These are phyloP conservation scores for Pleurostoma richardsiae DNA, from an alignment of 2,329 filamentous ascomycete genomes.

Conservation along the genomic window DNA sequence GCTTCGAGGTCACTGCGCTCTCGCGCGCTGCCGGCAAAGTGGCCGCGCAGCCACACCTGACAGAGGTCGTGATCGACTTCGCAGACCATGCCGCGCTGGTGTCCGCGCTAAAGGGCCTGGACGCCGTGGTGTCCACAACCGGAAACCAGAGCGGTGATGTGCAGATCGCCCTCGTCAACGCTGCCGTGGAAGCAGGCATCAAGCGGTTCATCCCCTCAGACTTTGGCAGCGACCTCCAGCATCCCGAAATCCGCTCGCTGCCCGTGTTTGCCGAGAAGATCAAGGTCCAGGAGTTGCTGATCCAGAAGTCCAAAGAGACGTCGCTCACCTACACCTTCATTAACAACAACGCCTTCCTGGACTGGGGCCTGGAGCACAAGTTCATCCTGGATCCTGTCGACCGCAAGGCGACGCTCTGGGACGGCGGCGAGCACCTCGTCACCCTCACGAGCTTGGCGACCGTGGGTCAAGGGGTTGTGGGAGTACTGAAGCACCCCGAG, in stretches of 20 bases:
- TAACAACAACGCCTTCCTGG: constrained; percentile 51
- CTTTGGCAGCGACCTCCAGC: constrained; percentile 37
- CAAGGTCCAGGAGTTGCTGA: constrained; percentile 30
- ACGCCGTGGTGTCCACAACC: constrained; percentile 52
- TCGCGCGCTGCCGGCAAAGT: constrained; percentile 17
- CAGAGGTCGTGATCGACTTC: constrained; percentile 25
- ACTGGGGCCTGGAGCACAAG: constrained; percentile 41
- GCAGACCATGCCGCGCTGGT: constrained; percentile 26
- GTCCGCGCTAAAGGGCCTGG: constrained; percentile 46
- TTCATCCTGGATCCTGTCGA: constrained; percentile 40
- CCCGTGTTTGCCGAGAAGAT: constrained; percentile 49
- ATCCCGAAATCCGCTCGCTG: constrained; percentile 30
- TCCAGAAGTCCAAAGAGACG: constrained; percentile 30
- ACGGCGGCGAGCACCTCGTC: constrained; percentile 44
- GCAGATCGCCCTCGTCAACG: constrained; percentile 50
- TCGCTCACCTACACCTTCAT: constrained; percentile 50
- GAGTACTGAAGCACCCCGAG: constrained; percentile 40
- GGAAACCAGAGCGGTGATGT: constrained; percentile 20
- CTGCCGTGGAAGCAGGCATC: constrained; percentile 52
- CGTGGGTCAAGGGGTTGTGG: constrained; percentile 42
- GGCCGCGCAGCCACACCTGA: constrained; percentile 14
- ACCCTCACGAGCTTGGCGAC: constrained; percentile 40
- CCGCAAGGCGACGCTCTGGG: constrained; percentile 34
- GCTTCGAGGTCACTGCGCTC: constrained; percentile 29
- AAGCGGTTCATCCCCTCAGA: constrained; percentile 59